Evolutionary conservation across 306 rosid species (phyloP).

Genomic region (Corylus heterophylla): DNA sequence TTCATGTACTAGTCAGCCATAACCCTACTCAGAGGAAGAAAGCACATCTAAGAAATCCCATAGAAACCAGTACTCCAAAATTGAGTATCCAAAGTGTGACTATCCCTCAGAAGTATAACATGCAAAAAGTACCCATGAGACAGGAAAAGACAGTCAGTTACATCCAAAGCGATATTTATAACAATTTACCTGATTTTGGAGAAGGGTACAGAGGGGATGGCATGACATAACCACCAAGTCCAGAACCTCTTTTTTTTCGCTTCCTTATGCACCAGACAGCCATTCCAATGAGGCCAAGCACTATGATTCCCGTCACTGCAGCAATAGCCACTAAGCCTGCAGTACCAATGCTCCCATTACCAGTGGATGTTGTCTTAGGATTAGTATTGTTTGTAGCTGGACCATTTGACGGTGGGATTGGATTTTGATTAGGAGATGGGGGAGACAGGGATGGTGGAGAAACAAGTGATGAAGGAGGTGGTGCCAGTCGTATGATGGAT

Average conservation of each 20-base stretch:
- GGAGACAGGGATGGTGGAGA: slow-evolving; percentile 31
- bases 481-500: slow-evolving; percentile 29
- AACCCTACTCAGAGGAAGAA: neutral
- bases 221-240: slow-evolving; percentile 56
- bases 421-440: slow-evolving; percentile 1
- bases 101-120: neutral
- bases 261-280: slow-evolving; percentile 64
- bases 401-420: slow-evolving; percentile 30
- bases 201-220: slow-evolving; percentile 55
- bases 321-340: slow-evolving; percentile 55
- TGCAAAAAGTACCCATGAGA: neutral
- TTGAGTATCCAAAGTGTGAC: neutral
- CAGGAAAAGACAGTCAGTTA: neutral
- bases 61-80: neutral
- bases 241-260: slow-evolving; percentile 48
- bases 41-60: neutral
- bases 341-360: slow-evolving; percentile 46
- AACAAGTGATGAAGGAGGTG: slow-evolving; percentile 40
- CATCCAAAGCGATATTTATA: neutral
- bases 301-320: slow-evolving; percentile 46
- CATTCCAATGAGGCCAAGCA: slow-evolving; percentile 62
- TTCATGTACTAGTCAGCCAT: slow-evolving; percentile 3
- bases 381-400: slow-evolving; percentile 8
- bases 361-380: slow-evolving; percentile 29
- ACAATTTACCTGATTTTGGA: slow-evolving; percentile 62